Conservation (phyloP, 345 rosid genomes). For the Gossypium bickii region DNA sequence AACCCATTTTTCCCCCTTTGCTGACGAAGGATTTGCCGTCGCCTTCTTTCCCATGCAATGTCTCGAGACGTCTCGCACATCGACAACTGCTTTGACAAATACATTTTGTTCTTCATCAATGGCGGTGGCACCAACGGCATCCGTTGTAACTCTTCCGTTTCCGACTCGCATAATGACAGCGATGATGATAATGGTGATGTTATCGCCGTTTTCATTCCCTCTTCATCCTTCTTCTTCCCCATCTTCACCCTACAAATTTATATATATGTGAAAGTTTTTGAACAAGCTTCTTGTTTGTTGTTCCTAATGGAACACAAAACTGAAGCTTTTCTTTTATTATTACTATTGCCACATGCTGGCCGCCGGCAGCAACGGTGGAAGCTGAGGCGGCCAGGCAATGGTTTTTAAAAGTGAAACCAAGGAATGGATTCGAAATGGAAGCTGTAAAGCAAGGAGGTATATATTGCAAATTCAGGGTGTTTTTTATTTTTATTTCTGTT, state of each 20-base stretch:
- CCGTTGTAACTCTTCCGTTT: constrained; percentile 36
- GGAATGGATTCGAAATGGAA: not conserved
- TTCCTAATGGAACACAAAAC: not conserved
- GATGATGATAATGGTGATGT: constrained; percentile 19
- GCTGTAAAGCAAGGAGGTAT: not conserved
- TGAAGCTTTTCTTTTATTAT: not conserved
- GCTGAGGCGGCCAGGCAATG: constrained; percentile 40
- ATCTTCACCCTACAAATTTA: not conserved
- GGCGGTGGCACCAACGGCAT: constrained; percentile 42
- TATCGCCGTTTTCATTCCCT: not conserved
- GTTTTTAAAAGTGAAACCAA: not conserved
- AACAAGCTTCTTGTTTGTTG: not conserved
- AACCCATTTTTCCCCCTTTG: constrained; percentile 39
- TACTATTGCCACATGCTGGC: constrained; percentile 17
- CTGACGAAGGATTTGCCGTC: constrained; percentile 55
- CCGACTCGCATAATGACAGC: constrained; percentile 22
- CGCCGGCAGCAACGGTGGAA: constrained; percentile 24
- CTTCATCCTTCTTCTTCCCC: constrained; percentile 25
- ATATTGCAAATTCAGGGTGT: not conserved
- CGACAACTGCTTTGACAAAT: constrained; percentile 68
- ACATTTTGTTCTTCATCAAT: constrained; percentile 35
- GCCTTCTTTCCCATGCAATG: constrained; percentile 81
- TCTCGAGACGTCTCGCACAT: constrained; percentile 76
- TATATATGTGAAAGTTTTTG: not conserved
- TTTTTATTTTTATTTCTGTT: not conserved